phyloP scores from a whole-genome alignment of 345 rosid genomes.

The Sisymbrium altissimum region DNA sequence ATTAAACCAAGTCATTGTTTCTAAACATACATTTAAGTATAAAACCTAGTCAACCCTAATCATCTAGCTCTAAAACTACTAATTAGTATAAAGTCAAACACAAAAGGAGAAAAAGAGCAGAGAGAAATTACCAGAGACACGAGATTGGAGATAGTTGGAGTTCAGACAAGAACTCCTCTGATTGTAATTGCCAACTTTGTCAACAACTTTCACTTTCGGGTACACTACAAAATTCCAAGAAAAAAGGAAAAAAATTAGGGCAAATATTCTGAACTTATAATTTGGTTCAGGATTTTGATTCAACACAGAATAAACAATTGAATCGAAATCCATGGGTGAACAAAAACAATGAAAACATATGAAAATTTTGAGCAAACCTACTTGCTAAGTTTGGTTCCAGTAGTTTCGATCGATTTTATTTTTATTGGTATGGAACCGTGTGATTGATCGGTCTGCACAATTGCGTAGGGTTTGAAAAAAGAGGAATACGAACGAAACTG shows the following conservation, averaged over 20 bases:
- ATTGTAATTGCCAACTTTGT: not conserved
- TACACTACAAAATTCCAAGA: slow-evolving; percentile 23
- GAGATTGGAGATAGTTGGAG: slow-evolving; percentile 8
- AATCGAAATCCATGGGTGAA: not conserved
- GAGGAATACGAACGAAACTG: not conserved
- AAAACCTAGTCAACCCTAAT: not conserved
- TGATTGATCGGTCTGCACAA: not conserved
- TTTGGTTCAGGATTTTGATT: not conserved
- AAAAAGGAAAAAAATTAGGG: not conserved
- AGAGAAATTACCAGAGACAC: slow-evolving; percentile 15
- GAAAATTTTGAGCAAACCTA: not conserved
- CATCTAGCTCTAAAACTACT: not conserved
- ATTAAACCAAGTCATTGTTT: not conserved
- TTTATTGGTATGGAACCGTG: not conserved
- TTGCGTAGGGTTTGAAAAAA: slow-evolving; percentile 12
- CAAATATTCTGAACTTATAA: not conserved
- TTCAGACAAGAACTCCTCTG: slow-evolving; percentile 21
- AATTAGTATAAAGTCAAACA: not conserved
- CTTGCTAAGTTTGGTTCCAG: slow-evolving; percentile 19
- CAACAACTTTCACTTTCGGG: slow-evolving; percentile 20
- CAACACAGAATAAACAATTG: not conserved
- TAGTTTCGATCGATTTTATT: not conserved
- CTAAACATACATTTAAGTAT: not conserved
- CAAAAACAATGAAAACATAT: not conserved
- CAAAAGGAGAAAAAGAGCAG: not conserved